These are phyloP conservation scores for Lentinula guzmanii DNA, from an alignment of 768 basidiomycete species.

Conservation along the genomic window DNA sequence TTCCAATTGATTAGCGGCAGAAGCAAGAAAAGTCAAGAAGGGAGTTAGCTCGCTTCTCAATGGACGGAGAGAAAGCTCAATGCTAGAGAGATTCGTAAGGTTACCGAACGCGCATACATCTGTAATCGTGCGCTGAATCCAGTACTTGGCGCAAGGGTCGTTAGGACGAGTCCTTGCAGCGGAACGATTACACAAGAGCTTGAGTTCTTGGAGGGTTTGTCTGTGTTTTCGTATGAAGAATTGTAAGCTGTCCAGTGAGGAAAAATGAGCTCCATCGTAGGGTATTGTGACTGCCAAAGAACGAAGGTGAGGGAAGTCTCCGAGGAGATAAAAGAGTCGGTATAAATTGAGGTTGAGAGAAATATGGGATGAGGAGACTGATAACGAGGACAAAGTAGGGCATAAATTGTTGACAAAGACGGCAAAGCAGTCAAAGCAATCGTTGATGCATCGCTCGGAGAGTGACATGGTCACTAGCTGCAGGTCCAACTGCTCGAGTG, in stretches of 20 bases:
- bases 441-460: constrained; percentile 22
- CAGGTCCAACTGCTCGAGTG: constrained; percentile 28
- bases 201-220: constrained; percentile 26
- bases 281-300: constrained; percentile 36
- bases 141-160: constrained; percentile 25
- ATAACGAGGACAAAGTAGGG: constrained; percentile 29
- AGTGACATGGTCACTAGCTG: constrained; percentile 27
- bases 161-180: constrained; percentile 9
- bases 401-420: constrained; percentile 40
- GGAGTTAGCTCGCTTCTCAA: background rate
- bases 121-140: constrained; percentile 29
- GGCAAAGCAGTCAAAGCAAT: constrained; percentile 32
- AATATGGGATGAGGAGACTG: constrained; percentile 26
- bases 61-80: constrained; percentile 2
- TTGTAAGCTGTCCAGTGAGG: constrained; percentile 24
- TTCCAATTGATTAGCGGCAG: background rate
- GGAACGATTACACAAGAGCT: constrained; percentile 24
- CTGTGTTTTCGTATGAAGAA: constrained; percentile 30
- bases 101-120: background rate
- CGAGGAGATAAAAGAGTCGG: constrained; percentile 29
- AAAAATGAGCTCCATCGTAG: constrained; percentile 36
- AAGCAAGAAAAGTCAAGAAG: background rate
- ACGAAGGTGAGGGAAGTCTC: constrained; percentile 31
- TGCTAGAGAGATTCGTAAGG: background rate
- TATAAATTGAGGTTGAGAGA: constrained; percentile 34